Evolutionary conservation across 495 filamentous ascomycete species (phyloP).

Genomic region (Aspergillus hancockii): DNA sequence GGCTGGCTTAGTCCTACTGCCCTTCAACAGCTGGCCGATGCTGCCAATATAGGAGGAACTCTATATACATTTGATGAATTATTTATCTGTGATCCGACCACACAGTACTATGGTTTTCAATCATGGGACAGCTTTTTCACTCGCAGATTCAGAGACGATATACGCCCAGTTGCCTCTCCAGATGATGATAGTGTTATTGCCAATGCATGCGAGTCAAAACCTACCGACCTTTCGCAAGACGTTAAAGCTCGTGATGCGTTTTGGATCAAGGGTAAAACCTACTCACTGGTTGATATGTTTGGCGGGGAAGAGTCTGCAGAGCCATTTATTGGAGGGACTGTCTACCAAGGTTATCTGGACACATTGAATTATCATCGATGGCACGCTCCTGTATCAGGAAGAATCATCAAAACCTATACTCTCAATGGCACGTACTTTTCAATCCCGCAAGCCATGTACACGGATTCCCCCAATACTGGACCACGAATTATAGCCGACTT

Average conservation of each 20-base stretch:
- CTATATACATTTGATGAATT: not conserved
- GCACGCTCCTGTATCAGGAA: slow-evolving; percentile 62
- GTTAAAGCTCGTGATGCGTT: not conserved
- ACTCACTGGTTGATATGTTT: slow-evolving; percentile 53
- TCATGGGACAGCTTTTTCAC: slow-evolving; percentile 79
- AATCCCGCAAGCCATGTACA: too few species aligned
- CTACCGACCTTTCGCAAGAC: not conserved
- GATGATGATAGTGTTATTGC: slow-evolving; percentile 47
- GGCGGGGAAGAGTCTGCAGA: slow-evolving; percentile 41
- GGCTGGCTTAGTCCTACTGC: slow-evolving; percentile 60
- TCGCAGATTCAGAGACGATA: slow-evolving; percentile 50
- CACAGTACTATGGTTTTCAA: slow-evolving; percentile 43
- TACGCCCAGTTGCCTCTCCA: slow-evolving; percentile 58
- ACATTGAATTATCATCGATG: slow-evolving; percentile 66
- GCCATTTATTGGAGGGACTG: slow-evolving; percentile 56
- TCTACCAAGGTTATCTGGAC: slow-evolving; percentile 67
- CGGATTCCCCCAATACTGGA: too few species aligned
- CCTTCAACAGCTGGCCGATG: slow-evolving; percentile 23
- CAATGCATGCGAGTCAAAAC: slow-evolving; percentile 61
- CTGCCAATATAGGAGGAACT: slow-evolving; percentile 18
- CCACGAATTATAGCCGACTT: not conserved
- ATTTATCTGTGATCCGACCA: not conserved
- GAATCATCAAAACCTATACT: slow-evolving; percentile 50
- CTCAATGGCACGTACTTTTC: slow-evolving; percentile 66
- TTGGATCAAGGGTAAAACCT: not conserved